Evolutionary conservation across 2,329 filamentous ascomycete genomes (phyloP).

Genomic region (Aureobasidium pullulans): DNA sequence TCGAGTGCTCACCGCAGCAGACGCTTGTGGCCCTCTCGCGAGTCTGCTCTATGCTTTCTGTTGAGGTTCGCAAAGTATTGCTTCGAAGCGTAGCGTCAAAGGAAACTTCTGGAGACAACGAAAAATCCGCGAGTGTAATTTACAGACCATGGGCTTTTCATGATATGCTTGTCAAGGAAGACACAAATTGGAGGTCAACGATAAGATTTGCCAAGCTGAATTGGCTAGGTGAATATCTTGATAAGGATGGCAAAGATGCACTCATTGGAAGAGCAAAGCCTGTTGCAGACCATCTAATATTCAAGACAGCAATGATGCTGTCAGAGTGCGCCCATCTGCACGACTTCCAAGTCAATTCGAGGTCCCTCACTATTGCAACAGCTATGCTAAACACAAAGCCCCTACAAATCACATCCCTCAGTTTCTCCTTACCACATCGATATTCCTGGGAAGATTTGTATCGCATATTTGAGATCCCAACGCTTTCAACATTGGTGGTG

Average conservation of each 20-base stretch:
- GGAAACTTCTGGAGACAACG: not conserved
- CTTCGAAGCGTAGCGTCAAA: not conserved
- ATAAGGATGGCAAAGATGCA: not conserved
- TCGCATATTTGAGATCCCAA: not conserved
- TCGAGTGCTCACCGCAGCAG: not conserved
- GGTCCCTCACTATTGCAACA: not conserved
- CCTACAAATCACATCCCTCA: not conserved
- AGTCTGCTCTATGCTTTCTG: not conserved
- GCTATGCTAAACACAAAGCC: not conserved
- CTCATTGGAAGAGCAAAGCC: not conserved
- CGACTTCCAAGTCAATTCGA: not conserved
- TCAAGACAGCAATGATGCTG: not conserved
- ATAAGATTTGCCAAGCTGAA: not conserved
- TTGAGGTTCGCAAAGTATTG: not conserved
- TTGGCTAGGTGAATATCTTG: not conserved
- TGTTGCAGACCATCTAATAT: not conserved
- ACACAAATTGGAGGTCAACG: not conserved
- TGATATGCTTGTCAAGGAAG: not conserved
- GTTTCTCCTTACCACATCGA: not conserved
- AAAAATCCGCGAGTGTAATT: not conserved
- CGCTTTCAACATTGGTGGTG: not conserved
- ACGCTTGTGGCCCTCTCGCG: not conserved
- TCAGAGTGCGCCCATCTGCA: not conserved
- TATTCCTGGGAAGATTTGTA: not conserved
- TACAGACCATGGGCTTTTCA: not conserved